Base-by-base conservation (phyloP, 495 filamentous ascomycete species). In the Aspergillus ellipticus region DNA sequence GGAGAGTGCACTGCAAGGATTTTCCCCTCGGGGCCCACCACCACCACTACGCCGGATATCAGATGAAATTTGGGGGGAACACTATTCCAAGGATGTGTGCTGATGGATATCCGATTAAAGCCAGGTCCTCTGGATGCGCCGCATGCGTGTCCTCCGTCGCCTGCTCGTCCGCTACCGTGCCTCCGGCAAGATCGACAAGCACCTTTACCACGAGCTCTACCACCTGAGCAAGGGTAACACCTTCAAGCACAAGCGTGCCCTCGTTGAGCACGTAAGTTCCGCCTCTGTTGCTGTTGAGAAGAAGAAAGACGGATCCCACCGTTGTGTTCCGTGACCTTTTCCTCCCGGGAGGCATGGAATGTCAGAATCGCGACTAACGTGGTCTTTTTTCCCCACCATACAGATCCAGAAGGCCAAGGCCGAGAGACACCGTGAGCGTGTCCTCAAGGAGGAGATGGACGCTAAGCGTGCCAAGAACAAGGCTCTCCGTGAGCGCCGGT, bases 161-260 rank as follows among this genome's bases (percentile, higher is more conserved):
- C 89, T 99, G 45, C 85, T 99, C 64, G 93, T 96, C 82, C 96
- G 97, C 82, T 99, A 99, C 84, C 94, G 94, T 79, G 93, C 92
- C 74, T 86, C 87, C 70, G 94, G 94, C 78, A 99, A 99, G 89
- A 99, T 99, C 78, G 94, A 99, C 83, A 99, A 99, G 86, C 95
- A 99, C 83, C 92, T 99, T 51, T 99, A 99, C 85, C 94, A 99
- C 84, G 90, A 96, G 82, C 91, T 99, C 61, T 99, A 99, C 84
- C 92, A 96, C 77, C 80, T 96, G 68, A 89, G 87, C 87, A 99
- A 99, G 92, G 94, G 94, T 96, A 99, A 99, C 86, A 93, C 94
- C 74, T 99, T 99, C 88, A 99, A 99, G 91, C 94, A 99, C 88
- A 99, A 96, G 90, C 88, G 94, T 72, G 94, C 90, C 61, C 86